These are phyloP conservation scores for Vaccinium myrtillus DNA, from an alignment of 148 eudicot genomes.

Conservation along the genomic window DNA sequence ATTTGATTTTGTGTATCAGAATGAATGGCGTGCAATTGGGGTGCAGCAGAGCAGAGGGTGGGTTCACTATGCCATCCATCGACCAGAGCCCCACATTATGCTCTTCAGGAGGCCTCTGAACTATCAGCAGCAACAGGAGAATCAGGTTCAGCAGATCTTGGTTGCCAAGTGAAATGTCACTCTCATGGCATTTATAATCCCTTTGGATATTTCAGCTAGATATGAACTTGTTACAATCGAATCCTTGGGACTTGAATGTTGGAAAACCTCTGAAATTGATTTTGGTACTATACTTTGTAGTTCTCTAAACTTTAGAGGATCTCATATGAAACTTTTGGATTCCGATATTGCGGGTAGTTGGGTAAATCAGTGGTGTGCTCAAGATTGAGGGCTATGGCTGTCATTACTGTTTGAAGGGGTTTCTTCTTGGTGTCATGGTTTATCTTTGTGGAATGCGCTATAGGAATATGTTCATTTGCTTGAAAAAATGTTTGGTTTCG, in stretches of 20 bases:
- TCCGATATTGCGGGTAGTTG: neutral
- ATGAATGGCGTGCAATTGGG: conserved; percentile 86
- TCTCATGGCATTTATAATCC: neutral
- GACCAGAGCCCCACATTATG: conserved; percentile 95
- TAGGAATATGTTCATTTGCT: neutral
- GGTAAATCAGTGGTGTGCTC: neutral
- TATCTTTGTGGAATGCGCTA: neutral
- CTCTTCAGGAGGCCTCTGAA: conserved; percentile 88
- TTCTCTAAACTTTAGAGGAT: conserved; percentile 8
- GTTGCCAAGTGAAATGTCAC: conserved; percentile 50
- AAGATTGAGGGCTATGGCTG: neutral
- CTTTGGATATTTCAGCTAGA: conserved; percentile 25
- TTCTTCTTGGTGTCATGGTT: neutral
- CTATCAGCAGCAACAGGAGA: conserved; percentile 79
- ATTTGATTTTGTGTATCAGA: conserved; percentile 32
- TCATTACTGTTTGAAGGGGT: neutral
- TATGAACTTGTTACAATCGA: neutral
- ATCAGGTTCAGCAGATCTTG: conserved; percentile 40
- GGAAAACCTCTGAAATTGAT: neutral
- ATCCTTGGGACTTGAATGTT: neutral
- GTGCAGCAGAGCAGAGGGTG: conserved; percentile 93
- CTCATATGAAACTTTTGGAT: neutral
- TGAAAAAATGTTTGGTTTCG: neutral
- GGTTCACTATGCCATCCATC: conserved; percentile 86
- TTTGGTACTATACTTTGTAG: neutral